Base-by-base conservation (phyloP, 1,284 basidiomycete genomes). In the Ceratobasidium sp. region DNA sequence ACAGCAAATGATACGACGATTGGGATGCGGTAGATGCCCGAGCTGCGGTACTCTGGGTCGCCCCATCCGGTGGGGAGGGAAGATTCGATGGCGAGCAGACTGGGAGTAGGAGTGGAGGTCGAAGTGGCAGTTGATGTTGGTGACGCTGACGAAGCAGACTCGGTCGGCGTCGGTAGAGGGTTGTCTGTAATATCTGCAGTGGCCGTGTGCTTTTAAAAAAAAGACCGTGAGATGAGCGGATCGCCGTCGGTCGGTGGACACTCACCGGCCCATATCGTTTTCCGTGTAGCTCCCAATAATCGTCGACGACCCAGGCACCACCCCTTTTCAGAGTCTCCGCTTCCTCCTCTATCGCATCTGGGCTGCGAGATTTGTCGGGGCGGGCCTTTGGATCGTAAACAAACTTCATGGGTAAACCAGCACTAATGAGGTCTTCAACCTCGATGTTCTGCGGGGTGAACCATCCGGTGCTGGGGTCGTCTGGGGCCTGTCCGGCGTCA, bases 401-500 rank as follows among this genome's bases (percentile, higher is more conserved):
- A 53, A 64, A 76, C 49, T 76, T 76, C 61, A 42, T 49, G 9
- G 72, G 33, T 1, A 76, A 49, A 1, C 72, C 61, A 5, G 60
- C 72, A 18, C 42, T 12, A 15, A 64, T 28, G 46, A 76, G 72
- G 61, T 76, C 72, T 6, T 61, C 60, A 9, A 76, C 60, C 61
- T 76, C 28, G 61, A 76, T 44, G 61, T 64, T 44, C 61, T 76
- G 44, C 26, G 53, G 72, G 5, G 56, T n/a, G 42, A 76, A 76
- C 33, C 56, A 56, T 5, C 56, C 70, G 44, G 58, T 44, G 20
- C 60, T 10, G 61, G 61, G 20, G 46, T 75, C 72, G 61, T 76
- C 72, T 64, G 72, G 72, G 33, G 72, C 72, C 61, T 76, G 72
- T 12, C 72, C 72, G 49, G 72, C 72, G 51, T 76, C 72, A 26